These are phyloP conservation scores for Heimioporus sp. DNA, from an alignment of 768 basidiomycete species.

Conservation along the genomic window DNA sequence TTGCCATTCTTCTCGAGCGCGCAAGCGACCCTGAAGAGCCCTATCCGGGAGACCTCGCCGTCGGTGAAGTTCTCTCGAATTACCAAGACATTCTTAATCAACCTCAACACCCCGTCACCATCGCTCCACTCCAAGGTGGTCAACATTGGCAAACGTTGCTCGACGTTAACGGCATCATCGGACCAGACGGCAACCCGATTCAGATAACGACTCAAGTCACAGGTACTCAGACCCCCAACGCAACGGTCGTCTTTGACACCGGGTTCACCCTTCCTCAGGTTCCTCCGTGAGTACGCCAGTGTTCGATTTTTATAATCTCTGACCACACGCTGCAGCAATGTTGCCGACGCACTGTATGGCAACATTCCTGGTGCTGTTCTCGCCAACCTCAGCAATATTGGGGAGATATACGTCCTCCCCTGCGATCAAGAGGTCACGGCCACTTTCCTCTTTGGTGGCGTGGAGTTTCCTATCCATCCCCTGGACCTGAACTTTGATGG, in stretches of 20 bases:
- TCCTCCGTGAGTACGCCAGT: slow-evolving; percentile 37
- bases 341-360: slow-evolving; percentile 63
- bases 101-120: slow-evolving; percentile 49
- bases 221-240: slow-evolving; percentile 41
- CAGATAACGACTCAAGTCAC: slow-evolving; percentile 44
- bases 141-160: slow-evolving; percentile 69
- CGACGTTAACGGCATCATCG: slow-evolving; percentile 60
- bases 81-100: slow-evolving; percentile 49
- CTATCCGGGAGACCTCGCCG: slow-evolving; percentile 59
- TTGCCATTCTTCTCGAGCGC: slow-evolving; percentile 65
- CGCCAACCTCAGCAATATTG: slow-evolving; percentile 36
- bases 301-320: slow-evolving; percentile 12
- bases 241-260: slow-evolving; percentile 65
- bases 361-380: slow-evolving; percentile 52
- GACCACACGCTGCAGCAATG: slow-evolving; percentile 31
- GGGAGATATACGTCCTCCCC: slow-evolving; percentile 58
- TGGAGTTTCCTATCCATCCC: slow-evolving; percentile 60
- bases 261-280: slow-evolving; percentile 70
- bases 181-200: slow-evolving; percentile 55
- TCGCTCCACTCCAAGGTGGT: slow-evolving; percentile 34
- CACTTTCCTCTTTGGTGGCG: slow-evolving; percentile 61
- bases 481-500: slow-evolving; percentile 48
- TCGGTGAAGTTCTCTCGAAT: slow-evolving; percentile 55
- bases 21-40: slow-evolving; percentile 48
- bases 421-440: slow-evolving; percentile 64